phyloP scores from a whole-genome alignment of 441 rosid genomes.

The Pelargonium myrrhifolium region DNA sequence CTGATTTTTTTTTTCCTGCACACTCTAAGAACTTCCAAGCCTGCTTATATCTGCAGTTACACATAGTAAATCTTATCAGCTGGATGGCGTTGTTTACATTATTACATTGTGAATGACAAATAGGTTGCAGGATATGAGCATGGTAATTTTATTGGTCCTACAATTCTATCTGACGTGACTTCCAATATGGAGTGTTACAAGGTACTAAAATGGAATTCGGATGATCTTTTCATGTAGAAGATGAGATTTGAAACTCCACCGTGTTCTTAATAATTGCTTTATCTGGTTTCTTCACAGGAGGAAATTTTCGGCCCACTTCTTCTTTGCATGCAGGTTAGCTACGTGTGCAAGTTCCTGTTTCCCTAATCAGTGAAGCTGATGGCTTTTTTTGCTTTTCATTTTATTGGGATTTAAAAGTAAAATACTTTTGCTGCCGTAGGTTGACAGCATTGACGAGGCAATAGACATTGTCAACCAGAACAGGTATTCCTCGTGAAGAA shows the following conservation, averaged over 20 bases:
- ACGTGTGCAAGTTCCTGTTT: no score
- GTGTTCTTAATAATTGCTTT: slow-evolving; percentile 25
- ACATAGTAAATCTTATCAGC: no score
- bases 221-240: background rate
- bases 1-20: no score
- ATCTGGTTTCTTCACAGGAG: slow-evolving; percentile 41
- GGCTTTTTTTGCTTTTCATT: no score
- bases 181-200: slow-evolving; percentile 39
- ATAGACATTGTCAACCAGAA: slow-evolving; percentile 33
- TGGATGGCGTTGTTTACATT: no score
- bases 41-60: no score
- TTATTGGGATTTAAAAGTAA: no score
- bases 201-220: slow-evolving; percentile 21
- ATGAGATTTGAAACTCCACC: background rate
- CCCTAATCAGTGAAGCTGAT: no score
- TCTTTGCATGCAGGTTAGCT: slow-evolving; percentile 39
- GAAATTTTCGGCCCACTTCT: slow-evolving; percentile 46
- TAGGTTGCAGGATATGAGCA: slow-evolving; percentile 41
- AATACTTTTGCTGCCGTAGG: slow-evolving; percentile 19
- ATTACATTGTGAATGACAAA: no score
- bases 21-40: no score
- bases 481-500: slow-evolving; percentile 6
- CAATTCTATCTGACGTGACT: slow-evolving; percentile 34
- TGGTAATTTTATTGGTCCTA: slow-evolving; percentile 48
- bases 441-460: slow-evolving; percentile 43